Conservation (phyloP, 2,329 filamentous ascomycete genomes). For the Kalmusia sp. region DNA sequence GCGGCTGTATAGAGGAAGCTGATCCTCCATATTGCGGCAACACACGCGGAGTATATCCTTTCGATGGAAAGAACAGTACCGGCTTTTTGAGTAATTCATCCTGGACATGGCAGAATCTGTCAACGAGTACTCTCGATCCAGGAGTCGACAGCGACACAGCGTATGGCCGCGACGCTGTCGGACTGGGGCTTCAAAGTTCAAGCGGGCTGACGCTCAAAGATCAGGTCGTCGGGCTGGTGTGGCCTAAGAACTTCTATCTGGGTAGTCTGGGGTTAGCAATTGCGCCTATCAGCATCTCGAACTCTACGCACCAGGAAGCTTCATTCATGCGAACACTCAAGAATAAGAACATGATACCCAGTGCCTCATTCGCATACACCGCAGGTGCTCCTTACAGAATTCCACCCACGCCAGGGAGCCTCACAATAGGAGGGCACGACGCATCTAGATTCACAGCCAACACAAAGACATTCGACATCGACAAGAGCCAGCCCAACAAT, state of each 20-base stretch:
- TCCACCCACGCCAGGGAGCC: conserved; percentile 19
- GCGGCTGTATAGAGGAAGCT: conserved; percentile 1
- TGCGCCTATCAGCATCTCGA: conserved; percentile 57
- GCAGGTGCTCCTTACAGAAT: conserved; percentile 26
- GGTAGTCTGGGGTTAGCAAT: no score
- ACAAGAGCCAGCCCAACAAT: conserved; percentile 16
- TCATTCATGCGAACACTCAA: conserved; percentile 16
- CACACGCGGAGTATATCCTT: conserved; percentile 18
- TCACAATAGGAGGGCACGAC: conserved; percentile 47
- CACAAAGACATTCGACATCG: conserved; percentile 22
- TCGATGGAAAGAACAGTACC: conserved; percentile 13
- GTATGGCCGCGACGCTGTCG: conserved; percentile 20
- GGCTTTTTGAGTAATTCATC: conserved; percentile 20
- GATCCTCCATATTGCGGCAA: conserved; percentile 9
- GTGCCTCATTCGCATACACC: conserved; percentile 23
- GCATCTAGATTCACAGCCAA: conserved; percentile 29
- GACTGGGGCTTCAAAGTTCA: no score
- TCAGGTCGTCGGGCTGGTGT: no score
- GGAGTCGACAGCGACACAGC: no score
- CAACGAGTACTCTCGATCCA: no score
- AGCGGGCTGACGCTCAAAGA: no score
- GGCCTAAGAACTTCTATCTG: no score
- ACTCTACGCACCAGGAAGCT: conserved; percentile 38
- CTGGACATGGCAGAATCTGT: conserved; percentile 12
- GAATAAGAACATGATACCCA: conserved; percentile 22